These are phyloP conservation scores for Daphne laureola DNA, from an alignment of 441 rosid species.

Conservation along the genomic window DNA sequence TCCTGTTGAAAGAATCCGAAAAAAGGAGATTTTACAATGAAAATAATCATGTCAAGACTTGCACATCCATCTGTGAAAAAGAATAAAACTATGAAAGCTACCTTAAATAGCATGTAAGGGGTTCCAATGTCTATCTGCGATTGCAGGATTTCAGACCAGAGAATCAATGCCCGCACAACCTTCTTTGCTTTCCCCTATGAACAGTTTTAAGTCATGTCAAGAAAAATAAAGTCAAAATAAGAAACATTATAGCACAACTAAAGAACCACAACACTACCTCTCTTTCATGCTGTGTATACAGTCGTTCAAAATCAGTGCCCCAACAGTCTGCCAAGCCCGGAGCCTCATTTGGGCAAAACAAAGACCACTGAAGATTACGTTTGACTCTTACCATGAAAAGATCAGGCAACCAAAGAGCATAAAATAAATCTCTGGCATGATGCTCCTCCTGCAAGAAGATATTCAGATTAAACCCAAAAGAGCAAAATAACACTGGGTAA, in stretches of 20 bases:
- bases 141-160: constrained; percentile 80
- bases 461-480: neutral
- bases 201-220: neutral
- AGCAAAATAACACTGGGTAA: too few relatives aligned
- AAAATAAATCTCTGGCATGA: constrained; percentile 81
- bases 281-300: constrained; percentile 57
- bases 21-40: constrained; percentile 6
- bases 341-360: constrained; percentile 86
- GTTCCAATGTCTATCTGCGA: constrained; percentile 94
- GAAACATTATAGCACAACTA: neutral
- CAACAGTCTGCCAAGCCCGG: constrained; percentile 84
- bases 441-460: constrained; percentile 56
- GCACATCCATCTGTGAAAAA: neutral
- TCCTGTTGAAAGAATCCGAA: constrained; percentile 78
- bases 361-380: constrained; percentile 65
- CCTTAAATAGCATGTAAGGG: constrained; percentile 94
- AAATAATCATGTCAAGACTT: neutral
- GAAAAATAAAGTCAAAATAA: neutral
- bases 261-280: constrained; percentile 20
- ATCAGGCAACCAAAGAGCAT: constrained; percentile 90
- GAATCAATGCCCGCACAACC: constrained; percentile 71
- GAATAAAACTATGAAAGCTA: constrained; percentile 4
- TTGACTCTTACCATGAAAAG: constrained; percentile 91
- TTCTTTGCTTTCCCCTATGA: constrained; percentile 79
- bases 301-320: constrained; percentile 74